These are phyloP conservation scores for Fusarium solani-melongenae DNA, from an alignment of 2,329 filamentous ascomycete species.

Conservation along the genomic window DNA sequence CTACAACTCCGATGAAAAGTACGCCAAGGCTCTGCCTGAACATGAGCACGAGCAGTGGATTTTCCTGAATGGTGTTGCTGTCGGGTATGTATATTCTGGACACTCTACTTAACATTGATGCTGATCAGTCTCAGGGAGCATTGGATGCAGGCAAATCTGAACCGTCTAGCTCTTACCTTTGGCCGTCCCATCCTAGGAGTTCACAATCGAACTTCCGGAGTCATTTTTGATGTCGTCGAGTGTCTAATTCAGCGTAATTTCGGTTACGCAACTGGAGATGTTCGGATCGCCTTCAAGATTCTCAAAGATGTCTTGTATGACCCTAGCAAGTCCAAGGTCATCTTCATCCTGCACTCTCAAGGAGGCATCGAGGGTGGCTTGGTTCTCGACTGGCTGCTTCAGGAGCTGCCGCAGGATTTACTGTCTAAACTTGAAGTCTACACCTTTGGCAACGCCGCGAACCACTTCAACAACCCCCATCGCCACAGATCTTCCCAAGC, in stretches of 20 bases:
- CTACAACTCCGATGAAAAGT: slow-evolving; percentile 65
- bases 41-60: slow-evolving; percentile 78
- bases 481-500: slow-evolving; percentile 60
- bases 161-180: slow-evolving; percentile 78
- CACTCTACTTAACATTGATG: background rate
- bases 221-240: slow-evolving; percentile 81
- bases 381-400: slow-evolving; percentile 80
- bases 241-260: slow-evolving; percentile 82
- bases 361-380: slow-evolving; percentile 80
- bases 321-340: slow-evolving; percentile 71
- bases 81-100: slow-evolving; percentile 58
- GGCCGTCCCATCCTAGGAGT: slow-evolving; percentile 77
- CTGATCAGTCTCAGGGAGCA: slow-evolving; percentile 57
- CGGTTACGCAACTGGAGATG: slow-evolving; percentile 75
- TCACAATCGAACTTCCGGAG: slow-evolving; percentile 79
- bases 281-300: slow-evolving; percentile 69
- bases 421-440: slow-evolving; percentile 78
- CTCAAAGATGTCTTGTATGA: slow-evolving; percentile 74
- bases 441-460: slow-evolving; percentile 82
- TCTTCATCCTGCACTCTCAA: slow-evolving; percentile 82
- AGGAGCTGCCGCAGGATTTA: slow-evolving; percentile 74
- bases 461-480: slow-evolving; percentile 84
- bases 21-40: slow-evolving; percentile 59
- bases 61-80: slow-evolving; percentile 80
- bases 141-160: slow-evolving; percentile 77